A percentile compares a stretch with the other conserved stretches of the same genome.
phyloP scores from a whole-genome alignment of 2,329 filamentous ascomycete species.

The Phialophora tarda region DNA sequence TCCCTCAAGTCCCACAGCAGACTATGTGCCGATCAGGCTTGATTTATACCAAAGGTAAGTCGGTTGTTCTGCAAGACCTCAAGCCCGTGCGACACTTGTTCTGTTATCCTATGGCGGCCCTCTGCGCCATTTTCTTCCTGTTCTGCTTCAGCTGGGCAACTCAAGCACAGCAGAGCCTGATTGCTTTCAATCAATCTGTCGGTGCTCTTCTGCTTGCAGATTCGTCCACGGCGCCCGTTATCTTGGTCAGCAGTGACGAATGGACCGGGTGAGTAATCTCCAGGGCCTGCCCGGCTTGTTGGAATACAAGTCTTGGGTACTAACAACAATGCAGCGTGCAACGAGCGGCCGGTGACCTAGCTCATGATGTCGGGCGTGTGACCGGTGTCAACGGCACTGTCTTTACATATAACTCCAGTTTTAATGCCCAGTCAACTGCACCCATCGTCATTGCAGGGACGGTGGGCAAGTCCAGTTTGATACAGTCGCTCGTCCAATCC shows the following conservation, averaged over 20 bases:
- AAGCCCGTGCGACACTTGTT: neutral
- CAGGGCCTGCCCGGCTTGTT: neutral
- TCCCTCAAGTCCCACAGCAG: neutral
- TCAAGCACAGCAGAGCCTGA: slow-evolving; percentile 9
- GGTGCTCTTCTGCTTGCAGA: slow-evolving; percentile 18
- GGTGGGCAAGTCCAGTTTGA: slow-evolving; percentile 66
- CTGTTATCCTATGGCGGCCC: slow-evolving; percentile 4
- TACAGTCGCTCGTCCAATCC: slow-evolving; percentile 62
- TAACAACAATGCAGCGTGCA: slow-evolving; percentile 59
- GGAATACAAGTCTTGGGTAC: neutral
- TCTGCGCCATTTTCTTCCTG: slow-evolving; percentile 7
- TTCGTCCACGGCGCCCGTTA: slow-evolving; percentile 38
- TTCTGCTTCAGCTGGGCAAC: slow-evolving; percentile 9
- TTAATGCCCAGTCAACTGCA: slow-evolving; percentile 53
- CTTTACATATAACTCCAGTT: slow-evolving; percentile 58
- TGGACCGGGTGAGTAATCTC: slow-evolving; percentile 59
- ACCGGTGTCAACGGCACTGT: slow-evolving; percentile 68
- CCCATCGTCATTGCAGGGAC: slow-evolving; percentile 71
- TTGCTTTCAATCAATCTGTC: slow-evolving; percentile 16
- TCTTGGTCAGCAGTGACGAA: slow-evolving; percentile 64
- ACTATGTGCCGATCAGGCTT: neutral
- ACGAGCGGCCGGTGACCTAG: slow-evolving; percentile 70
- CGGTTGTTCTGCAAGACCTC: neutral
- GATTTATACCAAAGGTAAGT: slow-evolving; percentile 9
- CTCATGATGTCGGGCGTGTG: slow-evolving; percentile 72